Evolutionary conservation across 2,329 filamentous ascomycete genomes (phyloP).

Genomic region (Venturia nashicola): DNA sequence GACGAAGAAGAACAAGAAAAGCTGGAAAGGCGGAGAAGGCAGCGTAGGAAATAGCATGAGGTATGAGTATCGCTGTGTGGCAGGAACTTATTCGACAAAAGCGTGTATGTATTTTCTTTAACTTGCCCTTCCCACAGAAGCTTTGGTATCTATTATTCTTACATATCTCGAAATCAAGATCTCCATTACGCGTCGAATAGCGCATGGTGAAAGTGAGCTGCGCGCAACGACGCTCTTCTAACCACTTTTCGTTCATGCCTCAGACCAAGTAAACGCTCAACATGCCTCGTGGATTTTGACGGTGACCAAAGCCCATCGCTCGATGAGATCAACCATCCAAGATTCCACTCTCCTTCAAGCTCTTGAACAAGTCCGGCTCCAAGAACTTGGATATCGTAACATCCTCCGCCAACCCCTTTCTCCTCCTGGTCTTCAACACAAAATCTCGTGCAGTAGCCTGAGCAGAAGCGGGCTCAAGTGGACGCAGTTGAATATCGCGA

Average conservation of each 20-base stretch:
- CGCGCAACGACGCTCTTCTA: neutral
- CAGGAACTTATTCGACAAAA: no score
- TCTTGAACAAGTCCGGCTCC: conserved; percentile 85
- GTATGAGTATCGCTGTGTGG: no score
- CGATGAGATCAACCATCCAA: conserved; percentile 44
- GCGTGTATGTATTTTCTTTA: neutral
- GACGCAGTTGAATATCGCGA: conserved; percentile 66
- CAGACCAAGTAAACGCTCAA: neutral
- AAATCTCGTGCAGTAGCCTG: conserved; percentile 92
- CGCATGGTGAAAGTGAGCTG: neutral
- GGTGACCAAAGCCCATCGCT: neutral
- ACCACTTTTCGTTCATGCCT: neutral
- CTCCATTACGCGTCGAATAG: neutral
- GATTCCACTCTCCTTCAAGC: conserved; percentile 77
- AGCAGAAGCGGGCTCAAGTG: conserved; percentile 75
- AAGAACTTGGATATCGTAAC: conserved; percentile 93
- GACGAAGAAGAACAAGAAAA: neutral
- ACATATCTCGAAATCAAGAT: neutral
- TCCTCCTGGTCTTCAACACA: conserved; percentile 83
- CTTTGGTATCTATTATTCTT: neutral
- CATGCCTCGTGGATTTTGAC: neutral
- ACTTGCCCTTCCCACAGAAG: neutral
- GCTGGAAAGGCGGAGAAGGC: neutral
- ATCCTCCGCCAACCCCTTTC: conserved; percentile 92
- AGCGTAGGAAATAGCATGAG: no score